Conservation (phyloP, 768 basidiomycete genomes). For the Boletus rubroflammeus region DNA sequence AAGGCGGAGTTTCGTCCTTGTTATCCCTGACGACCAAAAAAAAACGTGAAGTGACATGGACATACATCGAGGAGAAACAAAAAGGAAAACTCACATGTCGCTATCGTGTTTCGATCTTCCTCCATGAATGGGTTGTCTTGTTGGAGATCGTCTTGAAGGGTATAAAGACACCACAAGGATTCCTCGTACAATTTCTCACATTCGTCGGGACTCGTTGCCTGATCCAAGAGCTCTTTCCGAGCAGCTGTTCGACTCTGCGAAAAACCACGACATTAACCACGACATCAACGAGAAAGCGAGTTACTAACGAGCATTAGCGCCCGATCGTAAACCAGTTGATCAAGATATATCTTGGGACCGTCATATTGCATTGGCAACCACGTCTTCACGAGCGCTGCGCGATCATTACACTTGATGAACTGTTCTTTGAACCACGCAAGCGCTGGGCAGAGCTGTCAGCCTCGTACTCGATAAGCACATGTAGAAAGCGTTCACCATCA, state of each 20-base stretch:
- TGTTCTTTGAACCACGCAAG: slow-evolving; percentile 89
- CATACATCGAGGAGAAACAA: background rate
- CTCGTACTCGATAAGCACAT: slow-evolving; percentile 4
- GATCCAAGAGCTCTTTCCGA: slow-evolving; percentile 82
- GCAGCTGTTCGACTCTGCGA: slow-evolving; percentile 88
- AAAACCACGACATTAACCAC: background rate
- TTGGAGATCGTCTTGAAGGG: slow-evolving; percentile 87
- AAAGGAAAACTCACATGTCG: slow-evolving; percentile 53
- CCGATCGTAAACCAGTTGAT: slow-evolving; percentile 90
- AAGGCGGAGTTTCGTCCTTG: slow-evolving; percentile 79
- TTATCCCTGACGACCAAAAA: slow-evolving; percentile 61
- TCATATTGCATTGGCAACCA: slow-evolving; percentile 83
- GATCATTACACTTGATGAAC: slow-evolving; percentile 92
- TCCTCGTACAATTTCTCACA: slow-evolving; percentile 96
- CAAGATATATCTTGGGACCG: slow-evolving; percentile 79
- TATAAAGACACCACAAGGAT: slow-evolving; percentile 90
- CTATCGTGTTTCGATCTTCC: slow-evolving; percentile 75
- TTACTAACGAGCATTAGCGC: slow-evolving; percentile 75
- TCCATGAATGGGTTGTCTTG: slow-evolving; percentile 81
- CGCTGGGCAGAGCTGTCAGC: slow-evolving; percentile 39
- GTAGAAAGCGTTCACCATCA: slow-evolving; percentile 48
- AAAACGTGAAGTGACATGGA: background rate
- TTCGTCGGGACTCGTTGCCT: slow-evolving; percentile 69
- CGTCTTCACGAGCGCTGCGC: slow-evolving; percentile 82
- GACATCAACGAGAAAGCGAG: background rate